A percentile compares a stretch with the other conserved stretches of the same genome.
Evolutionary conservation across 352 stramenopile genomes (phyloP).

Genomic region (Pythium biforme): DNA sequence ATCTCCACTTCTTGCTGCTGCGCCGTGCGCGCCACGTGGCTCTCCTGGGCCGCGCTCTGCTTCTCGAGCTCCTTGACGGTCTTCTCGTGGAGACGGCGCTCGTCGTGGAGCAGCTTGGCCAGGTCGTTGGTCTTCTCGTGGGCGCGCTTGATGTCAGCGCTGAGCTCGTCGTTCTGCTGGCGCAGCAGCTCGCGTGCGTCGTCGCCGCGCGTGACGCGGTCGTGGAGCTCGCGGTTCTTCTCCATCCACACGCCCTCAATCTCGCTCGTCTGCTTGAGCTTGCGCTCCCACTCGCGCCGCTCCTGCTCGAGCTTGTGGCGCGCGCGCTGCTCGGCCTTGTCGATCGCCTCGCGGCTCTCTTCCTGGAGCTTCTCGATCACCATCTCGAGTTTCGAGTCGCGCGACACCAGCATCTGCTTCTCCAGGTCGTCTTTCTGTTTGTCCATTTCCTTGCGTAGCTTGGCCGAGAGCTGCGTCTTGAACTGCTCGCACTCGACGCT

Average conservation of each 20-base stretch:
- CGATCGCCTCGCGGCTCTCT: conserved; percentile 56
- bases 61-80: conserved; percentile 44
- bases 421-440: conserved; percentile 63
- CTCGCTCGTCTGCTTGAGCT: conserved; percentile 73
- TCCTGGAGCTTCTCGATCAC: conserved; percentile 81
- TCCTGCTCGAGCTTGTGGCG: conserved; percentile 58
- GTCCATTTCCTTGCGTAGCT: conserved; percentile 54
- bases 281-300: conserved; percentile 62
- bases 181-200: conserved; percentile 43
- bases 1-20: conserved; percentile 50
- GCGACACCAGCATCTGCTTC: conserved; percentile 65
- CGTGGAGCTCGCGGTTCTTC: conserved; percentile 77
- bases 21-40: conserved; percentile 36
- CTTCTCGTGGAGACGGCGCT: conserved; percentile 51
- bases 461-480: conserved; percentile 47
- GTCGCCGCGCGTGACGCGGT: conserved; percentile 59
- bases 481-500: conserved; percentile 67
- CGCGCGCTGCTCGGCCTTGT: conserved; percentile 45
- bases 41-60: conserved; percentile 38
- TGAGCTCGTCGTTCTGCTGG: conserved; percentile 46
- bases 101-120: conserved; percentile 53
- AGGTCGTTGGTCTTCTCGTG: conserved; percentile 54
- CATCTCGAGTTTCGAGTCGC: conserved; percentile 79
- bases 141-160: conserved; percentile 38
- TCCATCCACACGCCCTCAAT: conserved; percentile 86